These are phyloP conservation scores for Yarrowia bubula DNA, from an alignment of 805 yeast species.

Conservation along the genomic window DNA sequence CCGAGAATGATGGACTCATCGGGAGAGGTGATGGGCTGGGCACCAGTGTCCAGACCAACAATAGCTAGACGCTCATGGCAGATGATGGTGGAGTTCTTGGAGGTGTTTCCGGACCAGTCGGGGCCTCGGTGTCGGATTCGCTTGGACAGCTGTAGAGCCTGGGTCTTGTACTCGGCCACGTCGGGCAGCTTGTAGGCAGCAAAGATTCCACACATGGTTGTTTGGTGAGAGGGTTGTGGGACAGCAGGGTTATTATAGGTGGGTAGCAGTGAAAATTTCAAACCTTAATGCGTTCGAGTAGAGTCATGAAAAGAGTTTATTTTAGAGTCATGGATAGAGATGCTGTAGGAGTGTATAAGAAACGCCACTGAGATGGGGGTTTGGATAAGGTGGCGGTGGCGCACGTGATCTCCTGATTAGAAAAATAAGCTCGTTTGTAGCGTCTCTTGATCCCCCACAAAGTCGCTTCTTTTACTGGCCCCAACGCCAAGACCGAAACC, in stretches of 20 bases:
- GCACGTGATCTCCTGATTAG: no score
- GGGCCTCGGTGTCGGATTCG: slow-evolving; percentile 98
- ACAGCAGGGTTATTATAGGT: background rate
- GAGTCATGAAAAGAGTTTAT: no score
- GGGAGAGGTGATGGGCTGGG: slow-evolving; percentile 88
- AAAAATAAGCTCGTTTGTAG: no score
- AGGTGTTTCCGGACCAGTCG: slow-evolving; percentile 92
- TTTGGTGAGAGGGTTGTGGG: background rate
- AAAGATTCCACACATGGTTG: slow-evolving; percentile 92
- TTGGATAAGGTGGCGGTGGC: background rate
- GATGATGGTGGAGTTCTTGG: slow-evolving; percentile 75
- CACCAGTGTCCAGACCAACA: slow-evolving; percentile 96
- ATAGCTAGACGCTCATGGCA: slow-evolving; percentile 96
- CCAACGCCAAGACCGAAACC: background rate
- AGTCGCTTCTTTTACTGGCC: background rate
- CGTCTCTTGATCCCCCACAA: no score
- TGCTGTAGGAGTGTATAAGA: no score
- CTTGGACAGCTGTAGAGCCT: slow-evolving; percentile 86
- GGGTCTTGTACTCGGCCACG: slow-evolving; percentile 74
- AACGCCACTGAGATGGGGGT: no score
- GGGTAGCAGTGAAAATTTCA: background rate
- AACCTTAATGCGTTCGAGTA: background rate
- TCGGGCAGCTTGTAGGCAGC: slow-evolving; percentile 85
- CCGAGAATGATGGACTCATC: slow-evolving; percentile 73
- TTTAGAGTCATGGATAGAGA: no score